Evolutionary conservation across 2,329 filamentous ascomycete species (phyloP).

Genomic region (Triangularia setosa): DNA sequence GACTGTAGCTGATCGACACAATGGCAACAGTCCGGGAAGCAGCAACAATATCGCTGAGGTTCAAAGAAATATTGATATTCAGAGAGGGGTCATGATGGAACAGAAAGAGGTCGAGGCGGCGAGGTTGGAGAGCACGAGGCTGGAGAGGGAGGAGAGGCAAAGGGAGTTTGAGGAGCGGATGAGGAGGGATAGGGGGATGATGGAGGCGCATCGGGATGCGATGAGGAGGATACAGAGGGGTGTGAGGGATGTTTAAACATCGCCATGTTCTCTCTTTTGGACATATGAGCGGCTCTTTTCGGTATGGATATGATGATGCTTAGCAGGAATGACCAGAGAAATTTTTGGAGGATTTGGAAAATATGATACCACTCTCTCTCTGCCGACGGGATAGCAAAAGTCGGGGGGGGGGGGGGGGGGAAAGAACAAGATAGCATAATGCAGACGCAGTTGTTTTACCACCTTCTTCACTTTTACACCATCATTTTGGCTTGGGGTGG

Average conservation of each 20-base stretch:
- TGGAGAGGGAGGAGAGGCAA: slow-evolving; percentile 56
- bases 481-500: too few species aligned
- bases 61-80: slow-evolving; percentile 49
- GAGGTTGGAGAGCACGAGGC: slow-evolving; percentile 54
- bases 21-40: slow-evolving; percentile 5
- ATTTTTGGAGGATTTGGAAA: too few species aligned
- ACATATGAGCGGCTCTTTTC: too few species aligned
- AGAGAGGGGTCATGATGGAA: slow-evolving; percentile 53
- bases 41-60: slow-evolving; percentile 28
- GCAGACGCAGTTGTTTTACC: neutral
- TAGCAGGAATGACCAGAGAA: too few species aligned
- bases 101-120: slow-evolving; percentile 62
- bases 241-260: slow-evolving; percentile 32
- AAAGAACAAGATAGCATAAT: neutral
- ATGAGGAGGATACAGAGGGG: slow-evolving; percentile 71
- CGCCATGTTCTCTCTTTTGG: too few species aligned
- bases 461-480: too few species aligned
- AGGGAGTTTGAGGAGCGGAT: slow-evolving; percentile 69
- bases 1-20: neutral
- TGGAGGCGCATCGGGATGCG: slow-evolving; percentile 67
- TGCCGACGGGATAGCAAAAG: neutral
- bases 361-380: neutral
- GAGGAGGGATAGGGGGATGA: slow-evolving; percentile 69
- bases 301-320: too few species aligned
- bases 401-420: too few species aligned